A percentile compares a stretch with the other conserved stretches of the same genome.
Conservation (phyloP, 1,284 basidiomycete genomes). For the Anthracocystis walkeri region DNA sequence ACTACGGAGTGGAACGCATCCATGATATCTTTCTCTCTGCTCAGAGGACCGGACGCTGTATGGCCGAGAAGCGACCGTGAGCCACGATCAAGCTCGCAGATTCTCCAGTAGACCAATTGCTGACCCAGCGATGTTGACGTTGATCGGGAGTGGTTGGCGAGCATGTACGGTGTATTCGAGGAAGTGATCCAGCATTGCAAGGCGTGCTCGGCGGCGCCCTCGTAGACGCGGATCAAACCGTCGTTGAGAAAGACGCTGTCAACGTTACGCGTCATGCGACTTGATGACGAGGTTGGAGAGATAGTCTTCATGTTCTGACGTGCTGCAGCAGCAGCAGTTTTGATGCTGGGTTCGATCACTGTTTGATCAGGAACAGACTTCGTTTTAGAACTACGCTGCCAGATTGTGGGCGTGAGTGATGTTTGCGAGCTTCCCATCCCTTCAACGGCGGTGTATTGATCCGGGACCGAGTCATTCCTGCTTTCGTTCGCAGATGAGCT, state of each 20-base stretch:
- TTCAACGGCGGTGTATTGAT: not conserved
- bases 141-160: not conserved
- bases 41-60: not conserved
- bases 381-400: not conserved
- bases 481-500: too few relatives aligned
- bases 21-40: slow-evolving; percentile 28
- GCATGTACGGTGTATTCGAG: slow-evolving; percentile 34
- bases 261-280: slow-evolving; percentile 19
- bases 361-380: not conserved
- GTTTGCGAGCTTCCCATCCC: not conserved
- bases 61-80: slow-evolving; percentile 19
- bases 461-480: not conserved
- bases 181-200: slow-evolving; percentile 35
- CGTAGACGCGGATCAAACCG: slow-evolving; percentile 31
- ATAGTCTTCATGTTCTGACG: not conserved
- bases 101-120: slow-evolving; percentile 37
- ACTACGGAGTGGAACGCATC: slow-evolving; percentile 38
- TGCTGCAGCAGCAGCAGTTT: slow-evolving; percentile 1
- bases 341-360: not conserved
- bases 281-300: slow-evolving; percentile 16
- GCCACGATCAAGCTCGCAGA: slow-evolving; percentile 41
- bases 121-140: not conserved
- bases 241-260: slow-evolving; percentile 37
- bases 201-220: slow-evolving; percentile 34
- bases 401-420: not conserved